Evolutionary conservation across 2,329 filamentous ascomycete genomes (phyloP), one percentile per base, ranked within the genome.

Genomic region (Alternaria tenuissima): DNA sequence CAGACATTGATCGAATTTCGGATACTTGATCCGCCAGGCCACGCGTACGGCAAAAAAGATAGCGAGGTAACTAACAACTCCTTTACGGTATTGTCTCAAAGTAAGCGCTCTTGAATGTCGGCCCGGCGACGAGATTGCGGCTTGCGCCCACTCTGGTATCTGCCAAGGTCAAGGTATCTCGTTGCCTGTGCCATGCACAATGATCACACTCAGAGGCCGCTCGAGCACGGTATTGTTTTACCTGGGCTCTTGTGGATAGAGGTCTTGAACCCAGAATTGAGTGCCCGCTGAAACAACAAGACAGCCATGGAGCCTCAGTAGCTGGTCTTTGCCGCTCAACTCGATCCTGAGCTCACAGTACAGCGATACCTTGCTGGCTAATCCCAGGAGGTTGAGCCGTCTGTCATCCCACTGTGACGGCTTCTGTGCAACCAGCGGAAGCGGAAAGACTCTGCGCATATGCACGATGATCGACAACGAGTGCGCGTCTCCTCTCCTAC

Each of bases 381-480:
- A 41, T 49, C 59, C 42, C 59, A 28, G 49, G 53, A 61, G 53
- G 53, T 54, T 59, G 52, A 66, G 54, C 14, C 53, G 46, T 64
- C 61, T 57, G 55, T 55, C 57, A 56, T 62, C 43, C 67, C 64
- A 60, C n/a, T 52, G 16, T 56, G 28, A 55, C 48, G 70, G 71
- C 42, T 52, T 61, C 42, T 64, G 73, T 73, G 72, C 66, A 65
- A 49, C 70, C 53, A 38, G 65, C 63, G 66, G 64, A 74, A 65
- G 59, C 64, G 65, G 66, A 39, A 43, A 67, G 47, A 42, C 28
- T 51, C 46, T 49, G 62, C 28, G 55, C 48, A 53, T 22, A 51
- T 39, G 48, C 52, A 60, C 44, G 42, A 32, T 32, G 41, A 57
- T 55, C 41, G 51, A 41, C 41, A 38, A 51, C 59, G 44, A 61